These are phyloP conservation scores for Colletotrichum falcatum DNA, from an alignment of 2,329 filamentous ascomycete species.

Conservation along the genomic window DNA sequence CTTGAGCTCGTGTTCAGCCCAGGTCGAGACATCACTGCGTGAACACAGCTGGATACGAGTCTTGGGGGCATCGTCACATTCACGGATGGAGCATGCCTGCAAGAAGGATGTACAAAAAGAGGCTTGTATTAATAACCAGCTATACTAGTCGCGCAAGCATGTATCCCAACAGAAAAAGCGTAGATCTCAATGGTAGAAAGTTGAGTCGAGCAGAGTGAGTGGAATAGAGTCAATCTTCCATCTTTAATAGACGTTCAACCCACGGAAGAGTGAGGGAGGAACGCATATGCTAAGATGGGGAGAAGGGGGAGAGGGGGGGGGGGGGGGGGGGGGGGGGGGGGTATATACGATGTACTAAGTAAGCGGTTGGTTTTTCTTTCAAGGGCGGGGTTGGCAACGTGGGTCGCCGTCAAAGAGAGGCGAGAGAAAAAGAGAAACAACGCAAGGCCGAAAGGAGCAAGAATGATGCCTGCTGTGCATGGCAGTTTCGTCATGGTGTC, in stretches of 20 bases:
- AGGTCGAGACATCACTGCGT: no score
- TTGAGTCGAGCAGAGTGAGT: conserved; percentile 64
- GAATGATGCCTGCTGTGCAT: conserved; percentile 17
- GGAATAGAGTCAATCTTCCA: conserved; percentile 64
- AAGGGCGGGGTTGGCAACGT: conserved; percentile 4
- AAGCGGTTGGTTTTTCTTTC: conserved; percentile 40
- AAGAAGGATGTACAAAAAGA: no score
- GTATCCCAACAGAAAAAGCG: conserved; percentile 62
- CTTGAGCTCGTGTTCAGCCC: neutral
- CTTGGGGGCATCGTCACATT: neutral
- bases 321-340: no score
- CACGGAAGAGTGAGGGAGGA: conserved; percentile 62
- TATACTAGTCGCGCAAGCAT: conserved; percentile 43
- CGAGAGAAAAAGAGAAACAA: neutral
- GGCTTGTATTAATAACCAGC: neutral
- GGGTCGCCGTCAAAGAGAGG: neutral
- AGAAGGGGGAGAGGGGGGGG: no score
- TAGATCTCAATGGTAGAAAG: conserved; percentile 57
- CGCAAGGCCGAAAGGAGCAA: neutral
- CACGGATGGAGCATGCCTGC: neutral
- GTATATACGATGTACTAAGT: no score
- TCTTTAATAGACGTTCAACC: conserved; percentile 66
- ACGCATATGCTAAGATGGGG: conserved; percentile 68
- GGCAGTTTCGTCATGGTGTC: conserved; percentile 31
- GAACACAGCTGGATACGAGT: neutral